phyloP scores from a whole-genome alignment of 768 basidiomycete genomes.

The Dendrothele bispora region DNA sequence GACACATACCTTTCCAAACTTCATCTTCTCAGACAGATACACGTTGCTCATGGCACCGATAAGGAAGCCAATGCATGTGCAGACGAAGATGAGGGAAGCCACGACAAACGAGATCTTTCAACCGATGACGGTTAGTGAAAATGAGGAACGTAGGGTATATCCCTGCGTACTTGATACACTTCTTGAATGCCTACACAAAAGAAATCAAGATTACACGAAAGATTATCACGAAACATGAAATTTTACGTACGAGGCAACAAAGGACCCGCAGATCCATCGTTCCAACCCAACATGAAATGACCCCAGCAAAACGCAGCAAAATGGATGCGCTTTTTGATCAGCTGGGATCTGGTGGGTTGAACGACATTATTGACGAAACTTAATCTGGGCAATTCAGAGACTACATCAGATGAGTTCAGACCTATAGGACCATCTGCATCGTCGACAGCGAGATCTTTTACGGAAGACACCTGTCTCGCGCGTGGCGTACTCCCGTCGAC shows the following conservation, averaged over 20 bases:
- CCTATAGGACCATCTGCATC: too few relatives aligned
- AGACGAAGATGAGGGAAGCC: constrained; percentile 61
- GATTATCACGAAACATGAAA: too few relatives aligned
- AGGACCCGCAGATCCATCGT: constrained; percentile 38
- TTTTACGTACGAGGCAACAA: constrained; percentile 37
- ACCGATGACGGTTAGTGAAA: neutral
- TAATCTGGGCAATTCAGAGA: too few relatives aligned
- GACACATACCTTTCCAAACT: constrained; percentile 10
- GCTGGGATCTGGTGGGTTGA: constrained; percentile 18
- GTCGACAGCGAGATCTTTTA: too few relatives aligned
- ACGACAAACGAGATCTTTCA: constrained; percentile 46
- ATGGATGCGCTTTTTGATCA: constrained; percentile 25
- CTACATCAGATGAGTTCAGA: too few relatives aligned
- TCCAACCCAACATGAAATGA: constrained; percentile 36
- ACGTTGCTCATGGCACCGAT: constrained; percentile 40
- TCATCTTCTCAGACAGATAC: constrained; percentile 33
- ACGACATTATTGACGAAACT: too few relatives aligned
- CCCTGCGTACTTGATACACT: constrained; percentile 6
- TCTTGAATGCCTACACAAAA: too few relatives aligned
- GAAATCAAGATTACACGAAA: too few relatives aligned
- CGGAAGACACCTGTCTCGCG: too few relatives aligned
- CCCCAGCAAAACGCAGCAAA: constrained; percentile 33
- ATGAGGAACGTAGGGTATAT: neutral
- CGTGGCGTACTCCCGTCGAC: too few relatives aligned
- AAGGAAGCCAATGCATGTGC: constrained; percentile 42